Base-by-base conservation (phyloP, 1,284 basidiomycete species). In the Naganishia sp. region DNA sequence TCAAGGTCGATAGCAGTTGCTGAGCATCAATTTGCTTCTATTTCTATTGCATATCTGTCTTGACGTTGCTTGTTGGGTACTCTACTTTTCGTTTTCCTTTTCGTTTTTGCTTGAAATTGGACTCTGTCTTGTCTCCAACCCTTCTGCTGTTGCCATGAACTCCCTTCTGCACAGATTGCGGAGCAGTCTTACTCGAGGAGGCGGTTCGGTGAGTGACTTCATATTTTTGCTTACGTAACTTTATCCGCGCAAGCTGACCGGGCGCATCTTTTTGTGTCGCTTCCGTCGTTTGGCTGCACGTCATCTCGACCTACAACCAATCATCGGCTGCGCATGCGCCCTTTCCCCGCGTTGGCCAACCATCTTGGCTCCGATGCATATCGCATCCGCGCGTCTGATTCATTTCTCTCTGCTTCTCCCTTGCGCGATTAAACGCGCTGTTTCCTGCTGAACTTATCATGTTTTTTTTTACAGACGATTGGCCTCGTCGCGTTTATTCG, bases 401-500 rank as follows among this genome's bases (percentile, higher is more conserved):
- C 3, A 1, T 17, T 28, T 9, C 23, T 17, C 10, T 5, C n/a
- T 23, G 5, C 6, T 7, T 35, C 35, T 13, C 17, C 35, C 35
- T 7, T n/a, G 52, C 32, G 52, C 52, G 35, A 3, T 7, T 42
- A 54, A 39, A 39, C 52, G 35, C 52, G 52, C 18, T 23, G 6
- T 41, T n/a, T 54, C 41, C 18, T 31, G 3, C 1, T 21, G n/a
- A 18, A 5, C 18, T 28, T 28, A 28, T 5, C 28, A 28, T 28
- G 28, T 28, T 28, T 28, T 28, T 52, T 41, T 10, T 50, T 3
- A 39, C 10, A 35, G 52, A 42, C 17, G 2, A n/a, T 51, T n/a
- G 2, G 43, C 32, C 28, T 58, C 25, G 46, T 58, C 43, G 56
- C 56, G 56, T 61, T 50, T 61, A 61, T 47, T 23, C 41, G 58